These are phyloP conservation scores for Atalantia buxifolia DNA, from an alignment of 345 rosid genomes.

Conservation along the genomic window DNA sequence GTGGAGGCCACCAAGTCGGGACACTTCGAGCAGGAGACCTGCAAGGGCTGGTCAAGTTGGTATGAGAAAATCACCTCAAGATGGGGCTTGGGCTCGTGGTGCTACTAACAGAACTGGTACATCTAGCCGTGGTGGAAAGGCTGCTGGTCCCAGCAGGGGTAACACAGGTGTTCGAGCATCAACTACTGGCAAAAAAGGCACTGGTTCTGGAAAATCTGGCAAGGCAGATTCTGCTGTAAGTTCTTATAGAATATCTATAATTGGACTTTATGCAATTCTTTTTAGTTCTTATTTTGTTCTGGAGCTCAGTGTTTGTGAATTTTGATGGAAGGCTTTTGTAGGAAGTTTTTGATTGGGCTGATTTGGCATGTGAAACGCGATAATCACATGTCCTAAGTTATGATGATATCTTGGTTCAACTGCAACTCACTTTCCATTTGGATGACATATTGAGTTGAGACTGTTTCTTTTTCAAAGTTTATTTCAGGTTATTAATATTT, in stretches of 20 bases:
- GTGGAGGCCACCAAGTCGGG: constrained; percentile 99
- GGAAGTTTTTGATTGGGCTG: not conserved
- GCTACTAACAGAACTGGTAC: constrained; percentile 49
- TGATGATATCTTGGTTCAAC: not conserved
- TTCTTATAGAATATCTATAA: not conserved
- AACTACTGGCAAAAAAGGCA: constrained; percentile 68
- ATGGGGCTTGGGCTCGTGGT: constrained; percentile 93
- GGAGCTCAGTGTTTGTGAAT: not conserved
- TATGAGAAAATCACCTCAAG: constrained; percentile 83
- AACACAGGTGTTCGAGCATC: constrained; percentile 67
- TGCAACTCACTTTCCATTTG: not conserved
- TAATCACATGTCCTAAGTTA: not conserved
- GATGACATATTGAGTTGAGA: not conserved
- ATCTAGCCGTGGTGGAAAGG: constrained; percentile 69
- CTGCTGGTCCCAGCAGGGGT: constrained; percentile 56
- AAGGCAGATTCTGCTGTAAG: constrained; percentile 79
- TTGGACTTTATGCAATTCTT: not conserved
- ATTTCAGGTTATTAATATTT: not conserved
- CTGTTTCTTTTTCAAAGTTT: not conserved
- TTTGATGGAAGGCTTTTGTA: not conserved
- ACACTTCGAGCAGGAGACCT: constrained; percentile 68
- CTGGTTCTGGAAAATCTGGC: constrained; percentile 64
- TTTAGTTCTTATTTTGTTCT: not conserved
- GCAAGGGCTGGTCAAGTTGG: constrained; percentile 75
- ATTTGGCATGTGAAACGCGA: not conserved